phyloP scores from a whole-genome alignment of 257 asterid species.

The Fraxinus excelsior region DNA sequence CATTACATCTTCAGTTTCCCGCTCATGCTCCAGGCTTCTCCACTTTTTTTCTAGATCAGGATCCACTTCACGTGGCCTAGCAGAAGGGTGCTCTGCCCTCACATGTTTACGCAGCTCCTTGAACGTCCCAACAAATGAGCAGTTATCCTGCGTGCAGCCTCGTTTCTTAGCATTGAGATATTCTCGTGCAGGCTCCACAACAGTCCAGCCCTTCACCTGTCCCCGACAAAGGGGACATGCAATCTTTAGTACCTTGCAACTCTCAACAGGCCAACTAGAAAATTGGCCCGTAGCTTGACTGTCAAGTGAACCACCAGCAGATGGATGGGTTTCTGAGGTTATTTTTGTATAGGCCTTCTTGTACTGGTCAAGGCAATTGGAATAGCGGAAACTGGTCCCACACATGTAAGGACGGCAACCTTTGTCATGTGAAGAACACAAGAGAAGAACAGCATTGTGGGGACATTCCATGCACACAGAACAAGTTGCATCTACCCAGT shows the following conservation, averaged over 20 bases:
- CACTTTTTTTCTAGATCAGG: constrained; percentile 82
- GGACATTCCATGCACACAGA: constrained; percentile 99
- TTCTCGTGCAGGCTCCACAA: constrained; percentile 83
- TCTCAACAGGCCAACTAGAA: constrained; percentile 41
- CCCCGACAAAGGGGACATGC: constrained; percentile 98
- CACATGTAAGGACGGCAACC: constrained; percentile 99
- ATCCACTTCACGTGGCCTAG: constrained; percentile 90
- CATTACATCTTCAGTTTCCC: constrained; percentile 89
- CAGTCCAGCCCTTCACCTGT: constrained; percentile 97
- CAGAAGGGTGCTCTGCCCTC: constrained; percentile 80
- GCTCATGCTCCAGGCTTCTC: constrained; percentile 83
- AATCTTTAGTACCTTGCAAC: constrained; percentile 58
- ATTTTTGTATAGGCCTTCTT: constrained; percentile 77
- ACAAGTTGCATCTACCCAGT: constrained; percentile 95
- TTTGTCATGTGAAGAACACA: constrained; percentile 92
- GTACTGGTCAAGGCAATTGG: constrained; percentile 98
- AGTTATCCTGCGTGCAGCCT: constrained; percentile 80
- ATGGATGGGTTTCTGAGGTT: constrained; percentile 31
- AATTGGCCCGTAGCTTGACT: constrained; percentile 35
- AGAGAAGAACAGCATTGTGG: constrained; percentile 95
- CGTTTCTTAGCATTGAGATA: constrained; percentile 71
- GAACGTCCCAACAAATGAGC: constrained; percentile 74
- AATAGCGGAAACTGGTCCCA: constrained; percentile 87
- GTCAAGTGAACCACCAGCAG: constrained; percentile 33
- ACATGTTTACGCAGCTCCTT: constrained; percentile 83